Conservation (phyloP, 257 asterid species). For the Solanum lycopersicoides region DNA sequence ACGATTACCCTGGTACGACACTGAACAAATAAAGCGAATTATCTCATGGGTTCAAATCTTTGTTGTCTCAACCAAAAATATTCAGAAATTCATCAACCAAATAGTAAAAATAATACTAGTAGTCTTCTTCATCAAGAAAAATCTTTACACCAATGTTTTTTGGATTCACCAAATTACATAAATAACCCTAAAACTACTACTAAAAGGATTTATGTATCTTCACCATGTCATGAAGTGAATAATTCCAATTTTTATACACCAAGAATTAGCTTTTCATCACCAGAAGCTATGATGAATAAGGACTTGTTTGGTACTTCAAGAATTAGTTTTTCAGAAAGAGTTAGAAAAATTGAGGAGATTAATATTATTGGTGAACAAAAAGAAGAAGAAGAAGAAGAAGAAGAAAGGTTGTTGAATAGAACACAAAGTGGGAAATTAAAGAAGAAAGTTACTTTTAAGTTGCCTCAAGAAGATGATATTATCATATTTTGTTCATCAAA, state of each 20-base stretch:
- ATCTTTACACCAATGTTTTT: not conserved
- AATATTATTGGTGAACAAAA: not conserved
- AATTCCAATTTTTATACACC: not conserved
- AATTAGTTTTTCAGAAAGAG: constrained; percentile 13
- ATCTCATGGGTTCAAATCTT: not conserved
- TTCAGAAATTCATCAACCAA: not conserved
- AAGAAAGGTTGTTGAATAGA: not conserved
- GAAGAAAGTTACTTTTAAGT: constrained; percentile 21
- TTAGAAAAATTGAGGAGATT: constrained; percentile 3
- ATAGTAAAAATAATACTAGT: not conserved
- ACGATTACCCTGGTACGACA: not conserved
- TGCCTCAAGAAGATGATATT: constrained; percentile 24
- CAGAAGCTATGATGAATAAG: not conserved
- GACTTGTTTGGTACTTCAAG: constrained; percentile 15
- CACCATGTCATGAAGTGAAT: not conserved
- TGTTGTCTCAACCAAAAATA: not conserved
- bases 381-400: not conserved
- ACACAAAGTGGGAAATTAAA: not conserved
- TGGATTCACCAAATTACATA: not conserved
- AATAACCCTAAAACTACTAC: not conserved
- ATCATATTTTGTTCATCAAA: constrained; percentile 9
- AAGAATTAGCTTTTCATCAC: constrained; percentile 20
- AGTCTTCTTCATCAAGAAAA: not conserved
- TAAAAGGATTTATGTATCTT: not conserved
- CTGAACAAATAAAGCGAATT: not conserved